phyloP scores from a whole-genome alignment of 192 early-diverging fungal species.

The Borealophlyctis nickersoniae region DNA sequence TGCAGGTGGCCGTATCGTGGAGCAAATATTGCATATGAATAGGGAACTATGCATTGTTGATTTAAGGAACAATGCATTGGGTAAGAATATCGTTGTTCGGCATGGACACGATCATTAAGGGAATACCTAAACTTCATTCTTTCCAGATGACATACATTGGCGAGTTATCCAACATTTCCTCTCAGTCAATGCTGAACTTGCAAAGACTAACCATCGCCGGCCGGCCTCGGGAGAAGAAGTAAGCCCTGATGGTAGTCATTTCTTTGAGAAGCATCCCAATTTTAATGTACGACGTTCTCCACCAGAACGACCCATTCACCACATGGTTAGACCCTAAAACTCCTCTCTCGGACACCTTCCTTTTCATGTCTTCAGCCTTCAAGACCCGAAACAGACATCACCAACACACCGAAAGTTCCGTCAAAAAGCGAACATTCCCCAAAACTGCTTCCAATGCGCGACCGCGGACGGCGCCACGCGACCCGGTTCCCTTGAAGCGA shows the following conservation, averaged over 20 bases:
- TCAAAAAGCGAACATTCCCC: slow-evolving; percentile 23
- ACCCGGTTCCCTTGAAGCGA: too few species aligned
- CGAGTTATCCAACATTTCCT: slow-evolving; percentile 14
- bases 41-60: slow-evolving; percentile 37
- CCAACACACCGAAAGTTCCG: slow-evolving; percentile 22
- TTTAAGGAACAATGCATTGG: slow-evolving; percentile 31
- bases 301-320: slow-evolving; percentile 2
- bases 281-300: too few species aligned
- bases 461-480: too few species aligned
- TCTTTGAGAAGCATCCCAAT: too few species aligned
- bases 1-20: slow-evolving; percentile 32
- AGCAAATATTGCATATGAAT: slow-evolving; percentile 34
- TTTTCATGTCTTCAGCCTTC: neutral
- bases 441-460: too few species aligned
- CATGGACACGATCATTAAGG: neutral
- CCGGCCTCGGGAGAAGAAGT: too few species aligned
- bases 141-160: slow-evolving; percentile 14
- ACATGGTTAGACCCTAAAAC: slow-evolving; percentile 22
- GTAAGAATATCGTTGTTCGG: slow-evolving; percentile 13
- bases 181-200: slow-evolving; percentile 12
- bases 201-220: too few species aligned
- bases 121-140: neutral
- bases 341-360: slow-evolving; percentile 22
- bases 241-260: too few species aligned
- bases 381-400: slow-evolving; percentile 11